A percentile compares a stretch with the other conserved stretches of the same genome.
These are phyloP conservation scores for Linnemannia schmuckeri DNA, from an alignment of 192 early-diverging fungal genomes.

Conservation along the genomic window DNA sequence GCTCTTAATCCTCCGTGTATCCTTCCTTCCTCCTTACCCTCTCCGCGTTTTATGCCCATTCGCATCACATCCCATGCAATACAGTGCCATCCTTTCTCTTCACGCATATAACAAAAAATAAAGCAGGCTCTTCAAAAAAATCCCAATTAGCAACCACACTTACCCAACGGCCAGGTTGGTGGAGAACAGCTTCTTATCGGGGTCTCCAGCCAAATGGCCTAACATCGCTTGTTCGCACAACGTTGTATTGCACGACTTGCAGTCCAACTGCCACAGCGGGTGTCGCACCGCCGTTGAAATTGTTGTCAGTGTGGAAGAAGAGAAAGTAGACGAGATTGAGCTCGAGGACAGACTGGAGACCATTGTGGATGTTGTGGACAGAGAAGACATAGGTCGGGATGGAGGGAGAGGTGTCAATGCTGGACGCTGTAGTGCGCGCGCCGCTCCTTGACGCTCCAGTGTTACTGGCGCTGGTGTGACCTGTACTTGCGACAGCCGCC, in stretches of 20 bases:
- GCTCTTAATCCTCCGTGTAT: background rate
- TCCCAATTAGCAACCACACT: background rate
- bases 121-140: background rate
- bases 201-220: constrained; percentile 41
- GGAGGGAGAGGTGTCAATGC: background rate
- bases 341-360: background rate
- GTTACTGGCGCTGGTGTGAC: no score
- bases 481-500: no score
- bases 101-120: no score
- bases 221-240: constrained; percentile 46
- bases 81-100: background rate
- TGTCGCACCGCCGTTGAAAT: constrained; percentile 32
- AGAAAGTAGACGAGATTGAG: background rate
- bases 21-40: background rate
- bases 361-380: background rate
- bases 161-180: constrained; percentile 46
- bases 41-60: background rate
- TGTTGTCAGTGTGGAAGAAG: constrained; percentile 32
- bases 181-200: constrained; percentile 43
- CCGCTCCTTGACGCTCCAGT: no score
- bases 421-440: background rate
- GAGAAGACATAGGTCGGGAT: background rate
- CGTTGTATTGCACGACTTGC: constrained; percentile 37
- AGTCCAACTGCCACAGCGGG: constrained; percentile 44
- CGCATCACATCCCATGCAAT: background rate